Conservation (phyloP, 345 rosid species). For the Gynandropsis gynandra region DNA sequence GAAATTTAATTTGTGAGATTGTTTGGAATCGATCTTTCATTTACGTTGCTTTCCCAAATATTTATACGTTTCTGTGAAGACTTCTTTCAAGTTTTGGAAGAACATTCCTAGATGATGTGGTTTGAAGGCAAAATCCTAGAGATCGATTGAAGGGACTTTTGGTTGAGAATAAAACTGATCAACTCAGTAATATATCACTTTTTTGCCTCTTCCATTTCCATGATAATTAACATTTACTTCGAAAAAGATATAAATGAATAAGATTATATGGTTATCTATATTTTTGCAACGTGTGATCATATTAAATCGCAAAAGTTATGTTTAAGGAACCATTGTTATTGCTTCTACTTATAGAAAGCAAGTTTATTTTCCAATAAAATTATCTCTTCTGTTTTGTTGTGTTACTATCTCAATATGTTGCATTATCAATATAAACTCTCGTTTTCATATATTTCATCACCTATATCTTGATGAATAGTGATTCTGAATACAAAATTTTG, state of each 20-base stretch:
- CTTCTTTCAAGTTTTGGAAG: conserved; percentile 23
- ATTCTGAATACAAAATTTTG: conserved; percentile 71
- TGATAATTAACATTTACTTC: not conserved
- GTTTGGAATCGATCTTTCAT: not conserved
- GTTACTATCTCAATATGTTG: too few species aligned
- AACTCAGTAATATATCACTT: conserved; percentile 34
- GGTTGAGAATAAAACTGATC: conserved; percentile 44
- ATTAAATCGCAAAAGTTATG: too few species aligned
- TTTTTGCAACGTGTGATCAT: too few species aligned
- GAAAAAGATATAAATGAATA: too few species aligned
- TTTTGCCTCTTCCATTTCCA: not conserved
- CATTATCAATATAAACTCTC: too few species aligned
- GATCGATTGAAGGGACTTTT: conserved; percentile 45
- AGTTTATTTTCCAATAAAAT: too few species aligned
- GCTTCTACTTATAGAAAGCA: too few species aligned
- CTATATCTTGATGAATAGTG: not conserved
- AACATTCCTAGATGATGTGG: conserved; percentile 18
- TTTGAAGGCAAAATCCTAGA: conserved; percentile 38
- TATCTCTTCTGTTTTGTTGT: too few species aligned
- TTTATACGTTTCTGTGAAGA: conserved; percentile 19
- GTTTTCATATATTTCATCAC: too few species aligned
- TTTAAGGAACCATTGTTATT: too few species aligned
- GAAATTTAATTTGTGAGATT: not conserved
- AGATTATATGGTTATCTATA: too few species aligned
- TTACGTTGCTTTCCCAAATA: conserved; percentile 20